Percentiles rank a stretch among this genome's conserved stretches.
These are phyloP conservation scores for Acer yangbiense DNA, from an alignment of 345 rosid genomes.

Conservation along the genomic window DNA sequence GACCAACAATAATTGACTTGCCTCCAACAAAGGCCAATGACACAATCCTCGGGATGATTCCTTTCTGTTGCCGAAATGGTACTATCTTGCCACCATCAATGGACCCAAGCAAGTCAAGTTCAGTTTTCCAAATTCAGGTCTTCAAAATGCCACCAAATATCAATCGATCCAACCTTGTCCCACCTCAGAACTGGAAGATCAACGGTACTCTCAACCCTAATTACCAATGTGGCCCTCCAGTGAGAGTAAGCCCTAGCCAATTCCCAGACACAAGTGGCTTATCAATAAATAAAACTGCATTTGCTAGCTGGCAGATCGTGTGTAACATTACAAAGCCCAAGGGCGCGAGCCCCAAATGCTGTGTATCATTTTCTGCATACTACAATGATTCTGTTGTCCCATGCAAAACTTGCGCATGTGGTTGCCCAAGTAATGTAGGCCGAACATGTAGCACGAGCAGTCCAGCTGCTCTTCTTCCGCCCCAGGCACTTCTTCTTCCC, in stretches of 20 bases:
- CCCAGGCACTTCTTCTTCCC: constrained; percentile 79
- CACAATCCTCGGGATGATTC: constrained; percentile 61
- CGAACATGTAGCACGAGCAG: constrained; percentile 67
- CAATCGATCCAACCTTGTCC: constrained; percentile 62
- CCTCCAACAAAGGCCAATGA: constrained; percentile 90
- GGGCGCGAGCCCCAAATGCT: constrained; percentile 69
- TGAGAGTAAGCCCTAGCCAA: constrained; percentile 77
- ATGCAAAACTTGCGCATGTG: constrained; percentile 87
- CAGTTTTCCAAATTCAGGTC: constrained; percentile 83
- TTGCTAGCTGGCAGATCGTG: constrained; percentile 95
- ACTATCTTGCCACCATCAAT: constrained; percentile 77
- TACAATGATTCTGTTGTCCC: constrained; percentile 88
- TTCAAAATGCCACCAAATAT: constrained; percentile 91
- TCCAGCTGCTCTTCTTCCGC: constrained; percentile 78
- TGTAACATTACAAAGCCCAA: constrained; percentile 86
- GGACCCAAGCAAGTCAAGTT: constrained; percentile 82
- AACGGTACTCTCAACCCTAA: constrained; percentile 82
- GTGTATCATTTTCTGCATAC: constrained; percentile 93
- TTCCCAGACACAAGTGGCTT: constrained; percentile 74
- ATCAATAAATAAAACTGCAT: constrained; percentile 57
- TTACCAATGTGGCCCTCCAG: constrained; percentile 82
- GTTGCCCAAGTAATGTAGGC: constrained; percentile 60
- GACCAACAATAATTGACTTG: constrained; percentile 82
- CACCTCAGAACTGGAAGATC: constrained; percentile 89
- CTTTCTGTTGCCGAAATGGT: constrained; percentile 86